Base-by-base conservation (phyloP, 2,329 filamentous ascomycete species). In the Coleophoma eucalyptorum region DNA sequence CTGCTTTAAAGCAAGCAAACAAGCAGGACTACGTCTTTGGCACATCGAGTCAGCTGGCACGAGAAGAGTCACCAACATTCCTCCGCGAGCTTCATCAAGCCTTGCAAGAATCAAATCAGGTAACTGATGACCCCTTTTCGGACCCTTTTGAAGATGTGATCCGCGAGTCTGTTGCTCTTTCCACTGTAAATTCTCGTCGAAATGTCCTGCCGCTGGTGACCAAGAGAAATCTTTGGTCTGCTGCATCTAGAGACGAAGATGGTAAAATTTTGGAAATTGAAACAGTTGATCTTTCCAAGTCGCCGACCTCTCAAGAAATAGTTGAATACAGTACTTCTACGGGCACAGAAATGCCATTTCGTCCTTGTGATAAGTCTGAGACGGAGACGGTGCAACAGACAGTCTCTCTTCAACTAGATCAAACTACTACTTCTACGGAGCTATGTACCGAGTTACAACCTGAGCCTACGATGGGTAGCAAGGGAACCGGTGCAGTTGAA, bases 11-110 rank as follows among this genome's bases (percentile, higher is more conserved):
- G 48, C 78, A 86, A 57, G 79, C 87, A 13, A 75, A 80, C 3
- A 73, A 79, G 1, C 90, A 94, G 64, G 83, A 91, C 53, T 89
- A 92, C 62, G 70, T 95, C 0, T 96, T 96, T 68, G 90, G 90
- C 1, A 94, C 90, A 0, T 92, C 87, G 1, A 95, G 90, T 65
- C 90, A 96, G 65, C 71, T 96, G 20, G 86, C 85, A 13, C 72
- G 78, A 49, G 87, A 90, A 50, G 82, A 90, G 34, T 89, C 87
- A 0, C 87, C 87, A 0, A 79, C 78, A 0, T 77, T 84, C 20
- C 66, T 89, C 15, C 76, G 78, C 31, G 79, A 87, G 43, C 67
- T 89, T 18, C 82, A 88, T 48, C 64, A 73, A 48, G 84, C 83
- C 1, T 77, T 88, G 55, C 76, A 75, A 54, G 73, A 72, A 35